Conservation (phyloP, 2,329 filamentous ascomycete species). For the Paecilomyces niveus region DNA sequence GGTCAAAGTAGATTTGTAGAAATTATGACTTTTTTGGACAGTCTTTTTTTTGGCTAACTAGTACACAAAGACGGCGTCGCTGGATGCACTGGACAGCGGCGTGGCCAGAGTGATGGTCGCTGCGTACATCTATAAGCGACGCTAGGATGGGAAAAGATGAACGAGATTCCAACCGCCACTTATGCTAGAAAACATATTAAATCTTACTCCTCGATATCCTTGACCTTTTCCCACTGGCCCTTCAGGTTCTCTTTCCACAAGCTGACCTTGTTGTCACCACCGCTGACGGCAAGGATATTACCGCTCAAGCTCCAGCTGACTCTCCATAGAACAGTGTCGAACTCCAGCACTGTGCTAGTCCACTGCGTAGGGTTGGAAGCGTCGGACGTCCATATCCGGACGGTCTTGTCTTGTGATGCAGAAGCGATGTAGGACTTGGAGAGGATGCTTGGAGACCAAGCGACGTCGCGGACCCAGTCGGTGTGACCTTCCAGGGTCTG, state of each 20-base stretch:
- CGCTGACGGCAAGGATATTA: constrained; percentile 89
- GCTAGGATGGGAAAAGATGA: constrained; percentile 1
- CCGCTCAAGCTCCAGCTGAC: constrained; percentile 97
- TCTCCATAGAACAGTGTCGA: constrained; percentile 87
- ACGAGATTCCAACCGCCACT: constrained; percentile 1
- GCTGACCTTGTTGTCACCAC: constrained; percentile 92
- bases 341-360: constrained; percentile 77
- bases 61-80: neutral
- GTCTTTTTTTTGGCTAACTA: neutral
- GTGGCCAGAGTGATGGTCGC: neutral
- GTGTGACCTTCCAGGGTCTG: constrained; percentile 67
- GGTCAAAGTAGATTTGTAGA: neutral
- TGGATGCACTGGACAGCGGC: neutral
- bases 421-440: constrained; percentile 96
- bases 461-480: constrained; percentile 96
- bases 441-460: constrained; percentile 91
- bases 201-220: constrained; percentile 79
- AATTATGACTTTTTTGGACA: neutral
- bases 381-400: constrained; percentile 90
- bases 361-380: constrained; percentile 62
- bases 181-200: neutral
- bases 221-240: constrained; percentile 95
- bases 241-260: constrained; percentile 98
- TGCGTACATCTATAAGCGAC: constrained; percentile 2
- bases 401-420: constrained; percentile 92